A percentile compares a stretch with the other conserved stretches of the same genome.
Conservation (phyloP, 2,329 filamentous ascomycete species). For the Xylaria sp. region DNA sequence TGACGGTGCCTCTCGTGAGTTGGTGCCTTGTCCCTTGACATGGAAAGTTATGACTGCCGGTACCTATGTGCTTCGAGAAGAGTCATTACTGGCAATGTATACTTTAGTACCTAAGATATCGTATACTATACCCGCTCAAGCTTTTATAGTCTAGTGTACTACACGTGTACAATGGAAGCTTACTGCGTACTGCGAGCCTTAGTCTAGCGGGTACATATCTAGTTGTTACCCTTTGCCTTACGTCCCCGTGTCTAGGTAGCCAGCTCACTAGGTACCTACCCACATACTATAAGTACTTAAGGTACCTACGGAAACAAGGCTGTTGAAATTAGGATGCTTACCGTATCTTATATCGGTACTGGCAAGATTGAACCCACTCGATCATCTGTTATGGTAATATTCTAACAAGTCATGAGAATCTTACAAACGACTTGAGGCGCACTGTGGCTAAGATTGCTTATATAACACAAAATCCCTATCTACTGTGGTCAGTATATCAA, state of each 20-base stretch:
- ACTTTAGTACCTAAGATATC: no score
- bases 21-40: neutral
- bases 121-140: no score
- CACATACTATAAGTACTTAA: no score
- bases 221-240: constrained; percentile 21
- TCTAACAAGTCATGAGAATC: constrained; percentile 19
- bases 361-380: constrained; percentile 13
- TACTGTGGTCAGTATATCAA: neutral
- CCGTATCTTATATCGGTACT: constrained; percentile 36
- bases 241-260: constrained; percentile 4
- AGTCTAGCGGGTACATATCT: neutral
- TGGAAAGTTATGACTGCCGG: neutral
- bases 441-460: constrained; percentile 25
- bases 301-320: no score
- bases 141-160: no score
- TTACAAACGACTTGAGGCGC: constrained; percentile 9
- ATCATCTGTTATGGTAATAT: neutral
- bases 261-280: constrained; percentile 9
- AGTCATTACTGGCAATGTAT: neutral
- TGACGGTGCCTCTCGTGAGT: neutral
- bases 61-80: neutral
- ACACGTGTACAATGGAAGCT: no score
- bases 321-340: constrained; percentile 33
- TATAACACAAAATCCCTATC: neutral
- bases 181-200: no score